A percentile compares a stretch with the other conserved stretches of the same genome.
Evolutionary conservation across 306 rosid species (phyloP).

Genomic region (Prunus salicina): DNA sequence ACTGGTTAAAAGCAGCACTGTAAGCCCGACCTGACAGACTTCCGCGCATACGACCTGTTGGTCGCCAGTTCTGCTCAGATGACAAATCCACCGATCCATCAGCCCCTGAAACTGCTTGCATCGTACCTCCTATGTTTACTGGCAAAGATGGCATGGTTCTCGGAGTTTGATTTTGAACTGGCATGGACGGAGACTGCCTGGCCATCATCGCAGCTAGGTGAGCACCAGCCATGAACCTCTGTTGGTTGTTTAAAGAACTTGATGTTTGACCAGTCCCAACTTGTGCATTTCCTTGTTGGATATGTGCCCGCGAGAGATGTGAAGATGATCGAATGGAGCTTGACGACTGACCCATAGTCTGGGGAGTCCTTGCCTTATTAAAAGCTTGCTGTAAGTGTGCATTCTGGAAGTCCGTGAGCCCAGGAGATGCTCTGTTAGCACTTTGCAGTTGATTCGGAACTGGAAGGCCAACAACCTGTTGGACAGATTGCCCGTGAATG

Average conservation of each 20-base stretch:
- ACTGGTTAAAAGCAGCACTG: slow-evolving; percentile 39
- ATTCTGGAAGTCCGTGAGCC: slow-evolving; percentile 37
- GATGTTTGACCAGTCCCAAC: slow-evolving; percentile 36
- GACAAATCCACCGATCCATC: slow-evolving; percentile 27
- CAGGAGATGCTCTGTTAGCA: slow-evolving; percentile 18
- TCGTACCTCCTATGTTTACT: slow-evolving; percentile 27
- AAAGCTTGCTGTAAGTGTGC: slow-evolving; percentile 63
- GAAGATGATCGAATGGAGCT: slow-evolving; percentile 20
- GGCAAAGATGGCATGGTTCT: slow-evolving; percentile 32
- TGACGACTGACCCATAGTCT: slow-evolving; percentile 24
- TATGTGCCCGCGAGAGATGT: slow-evolving; percentile 23
- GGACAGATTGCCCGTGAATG: slow-evolving; percentile 16
- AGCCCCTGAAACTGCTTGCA: slow-evolving; percentile 41
- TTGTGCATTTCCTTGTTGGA: slow-evolving; percentile 45
- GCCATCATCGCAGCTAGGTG: slow-evolving; percentile 22
- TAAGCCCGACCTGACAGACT: slow-evolving; percentile 55
- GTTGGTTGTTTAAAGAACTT: slow-evolving; percentile 34
- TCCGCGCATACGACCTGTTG: slow-evolving; percentile 82
- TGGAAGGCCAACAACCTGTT: slow-evolving; percentile 8
- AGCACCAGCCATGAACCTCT: slow-evolving; percentile 18
- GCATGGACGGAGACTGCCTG: slow-evolving; percentile 37
- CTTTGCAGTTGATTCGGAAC: slow-evolving; percentile 37
- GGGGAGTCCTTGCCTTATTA: slow-evolving; percentile 31
- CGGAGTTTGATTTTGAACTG: slow-evolving; percentile 40
- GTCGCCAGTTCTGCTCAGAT: slow-evolving; percentile 60